Evolutionary conservation across 257 asterid genomes (phyloP).

Genomic region (Cinchona pubescens): DNA sequence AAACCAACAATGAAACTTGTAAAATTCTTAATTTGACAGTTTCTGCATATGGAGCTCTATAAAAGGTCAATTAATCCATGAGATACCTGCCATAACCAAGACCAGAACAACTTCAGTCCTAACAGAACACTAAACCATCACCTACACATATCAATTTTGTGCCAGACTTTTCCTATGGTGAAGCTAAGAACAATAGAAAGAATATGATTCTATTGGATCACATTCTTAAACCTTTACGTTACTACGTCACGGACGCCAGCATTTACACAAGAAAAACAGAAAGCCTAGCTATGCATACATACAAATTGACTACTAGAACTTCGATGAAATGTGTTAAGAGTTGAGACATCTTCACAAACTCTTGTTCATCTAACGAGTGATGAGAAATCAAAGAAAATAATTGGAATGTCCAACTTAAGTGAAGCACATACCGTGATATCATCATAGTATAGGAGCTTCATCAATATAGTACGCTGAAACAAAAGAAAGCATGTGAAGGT

Average conservation of each 20-base stretch:
- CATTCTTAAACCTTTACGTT: neutral
- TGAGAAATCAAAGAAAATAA: neutral
- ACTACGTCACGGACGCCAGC: neutral
- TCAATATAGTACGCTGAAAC: constrained; percentile 82
- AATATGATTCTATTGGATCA: neutral
- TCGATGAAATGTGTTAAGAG: neutral
- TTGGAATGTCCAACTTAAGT: neutral
- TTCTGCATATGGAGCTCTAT: neutral
- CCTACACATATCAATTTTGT: neutral
- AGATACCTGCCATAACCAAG: neutral
- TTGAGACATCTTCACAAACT: neutral
- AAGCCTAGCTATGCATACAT: too few species aligned
- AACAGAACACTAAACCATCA: neutral
- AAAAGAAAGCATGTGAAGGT: constrained; percentile 21
- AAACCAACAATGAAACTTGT: neutral
- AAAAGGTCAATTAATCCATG: neutral
- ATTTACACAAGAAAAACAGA: neutral
- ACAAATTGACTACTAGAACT: neutral
- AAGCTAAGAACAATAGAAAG: neutral
- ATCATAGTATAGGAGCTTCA: constrained; percentile 89
- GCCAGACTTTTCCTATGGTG: neutral
- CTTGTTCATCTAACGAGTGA: neutral
- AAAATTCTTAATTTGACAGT: neutral
- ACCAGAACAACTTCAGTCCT: neutral
- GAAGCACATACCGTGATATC: constrained; percentile 71